A percentile compares a stretch with the other conserved stretches of the same genome.
phyloP scores from a whole-genome alignment of 805 yeast species.

The Hanseniaspora mollemarum region DNA sequence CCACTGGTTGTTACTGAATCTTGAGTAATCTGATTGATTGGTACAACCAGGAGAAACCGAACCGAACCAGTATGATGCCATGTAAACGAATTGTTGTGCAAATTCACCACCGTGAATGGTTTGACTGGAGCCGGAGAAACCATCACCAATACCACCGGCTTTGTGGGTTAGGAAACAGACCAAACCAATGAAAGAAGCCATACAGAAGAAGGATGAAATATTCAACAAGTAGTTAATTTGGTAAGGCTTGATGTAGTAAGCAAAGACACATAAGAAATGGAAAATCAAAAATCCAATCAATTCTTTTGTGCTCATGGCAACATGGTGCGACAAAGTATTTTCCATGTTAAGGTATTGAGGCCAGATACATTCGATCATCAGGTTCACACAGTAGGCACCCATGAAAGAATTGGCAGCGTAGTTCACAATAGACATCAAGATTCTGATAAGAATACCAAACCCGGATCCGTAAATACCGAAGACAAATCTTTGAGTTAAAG shows the following conservation, averaged over 20 bases:
- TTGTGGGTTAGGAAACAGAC: constrained; percentile 29
- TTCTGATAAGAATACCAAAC: constrained; percentile 34
- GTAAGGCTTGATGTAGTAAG: constrained; percentile 34
- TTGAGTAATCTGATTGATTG: constrained; percentile 34
- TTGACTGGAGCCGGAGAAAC: constrained; percentile 25
- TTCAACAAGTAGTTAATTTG: constrained; percentile 32
- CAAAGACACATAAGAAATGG: constrained; percentile 29
- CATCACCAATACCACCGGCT: constrained; percentile 31
- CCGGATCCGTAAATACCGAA: constrained; percentile 39
- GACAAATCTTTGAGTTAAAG: constrained; percentile 36
- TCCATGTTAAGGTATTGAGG: constrained; percentile 30
- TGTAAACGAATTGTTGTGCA: constrained; percentile 36
- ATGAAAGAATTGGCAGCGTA: constrained; percentile 39
- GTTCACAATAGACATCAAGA: constrained; percentile 38
- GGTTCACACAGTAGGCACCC: constrained; percentile 35
- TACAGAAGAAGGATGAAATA: constrained; percentile 30
- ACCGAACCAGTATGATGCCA: constrained; percentile 36
- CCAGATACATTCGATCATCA: constrained; percentile 34
- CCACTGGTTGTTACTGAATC: constrained; percentile 30
- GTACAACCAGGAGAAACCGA: constrained; percentile 34
- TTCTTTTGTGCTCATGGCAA: constrained; percentile 31
- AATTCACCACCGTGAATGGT: constrained; percentile 30
- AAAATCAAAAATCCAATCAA: constrained; percentile 34
- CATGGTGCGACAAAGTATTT: constrained; percentile 28
- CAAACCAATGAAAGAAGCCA: constrained; percentile 35